Evolutionary conservation across 495 filamentous ascomycete genomes (phyloP).

Genomic region (Hypoxylon rickii): DNA sequence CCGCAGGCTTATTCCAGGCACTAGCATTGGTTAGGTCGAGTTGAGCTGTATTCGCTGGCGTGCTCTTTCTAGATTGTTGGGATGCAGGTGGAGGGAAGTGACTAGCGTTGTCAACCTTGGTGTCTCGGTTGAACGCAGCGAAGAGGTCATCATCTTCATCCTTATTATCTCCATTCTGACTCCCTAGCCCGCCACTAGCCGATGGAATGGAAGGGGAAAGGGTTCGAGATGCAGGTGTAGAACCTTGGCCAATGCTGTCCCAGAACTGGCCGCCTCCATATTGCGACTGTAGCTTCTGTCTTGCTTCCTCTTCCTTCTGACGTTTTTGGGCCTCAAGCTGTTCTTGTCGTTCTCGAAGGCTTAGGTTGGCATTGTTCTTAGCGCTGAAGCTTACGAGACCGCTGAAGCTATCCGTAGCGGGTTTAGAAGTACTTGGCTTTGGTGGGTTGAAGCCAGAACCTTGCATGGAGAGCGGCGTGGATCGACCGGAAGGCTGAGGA

Average conservation of each 20-base stretch:
- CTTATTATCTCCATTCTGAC: slow-evolving; percentile 39
- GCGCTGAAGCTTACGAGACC: slow-evolving; percentile 78
- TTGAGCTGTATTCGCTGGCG: slow-evolving; percentile 27
- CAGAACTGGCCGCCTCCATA: slow-evolving; percentile 76
- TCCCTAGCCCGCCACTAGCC: slow-evolving; percentile 27
- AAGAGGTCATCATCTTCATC: slow-evolving; percentile 62
- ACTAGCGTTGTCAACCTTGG: slow-evolving; percentile 64
- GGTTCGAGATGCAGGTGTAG: slow-evolving; percentile 45
- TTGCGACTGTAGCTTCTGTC: slow-evolving; percentile 68
- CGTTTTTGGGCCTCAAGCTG: slow-evolving; percentile 76
- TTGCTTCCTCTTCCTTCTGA: slow-evolving; percentile 73
- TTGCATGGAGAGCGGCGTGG: slow-evolving; percentile 66
- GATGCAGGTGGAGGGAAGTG: slow-evolving; percentile 59
- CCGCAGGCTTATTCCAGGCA: slow-evolving; percentile 29
- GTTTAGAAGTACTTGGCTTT: slow-evolving; percentile 63
- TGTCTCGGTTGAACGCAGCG: slow-evolving; percentile 62
- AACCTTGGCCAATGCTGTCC: slow-evolving; percentile 60
- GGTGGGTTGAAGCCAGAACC: slow-evolving; percentile 53
- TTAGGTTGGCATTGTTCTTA: slow-evolving; percentile 71
- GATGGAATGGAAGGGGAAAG: slow-evolving; percentile 30
- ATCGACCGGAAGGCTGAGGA: slow-evolving; percentile 63
- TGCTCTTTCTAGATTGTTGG: slow-evolving; percentile 28
- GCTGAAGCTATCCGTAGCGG: slow-evolving; percentile 83
- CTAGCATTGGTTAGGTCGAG: slow-evolving; percentile 37
- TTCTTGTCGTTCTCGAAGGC: slow-evolving; percentile 84